Evolutionary conservation across 2,329 filamentous ascomycete genomes (phyloP).

Genomic region (Botrytis galanthina): DNA sequence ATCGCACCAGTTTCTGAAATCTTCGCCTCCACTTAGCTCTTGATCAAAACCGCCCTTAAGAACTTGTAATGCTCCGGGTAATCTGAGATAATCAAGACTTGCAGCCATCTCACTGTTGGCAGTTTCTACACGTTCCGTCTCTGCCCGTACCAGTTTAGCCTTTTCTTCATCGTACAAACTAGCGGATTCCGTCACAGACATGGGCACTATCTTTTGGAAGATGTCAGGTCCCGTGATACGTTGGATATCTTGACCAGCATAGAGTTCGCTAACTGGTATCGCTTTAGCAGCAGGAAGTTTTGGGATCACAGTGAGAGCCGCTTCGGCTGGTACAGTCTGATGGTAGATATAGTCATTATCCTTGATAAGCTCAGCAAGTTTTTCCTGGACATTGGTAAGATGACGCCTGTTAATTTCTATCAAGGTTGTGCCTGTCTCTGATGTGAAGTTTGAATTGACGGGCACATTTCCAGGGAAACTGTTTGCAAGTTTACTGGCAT

Average conservation of each 20-base stretch:
- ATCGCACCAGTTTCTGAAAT: constrained; percentile 91
- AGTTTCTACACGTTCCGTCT: constrained; percentile 88
- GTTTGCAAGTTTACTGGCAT: constrained; percentile 73
- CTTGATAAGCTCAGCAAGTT: constrained; percentile 71
- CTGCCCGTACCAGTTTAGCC: constrained; percentile 88
- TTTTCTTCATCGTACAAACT: constrained; percentile 99
- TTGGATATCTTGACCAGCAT: constrained; percentile 95
- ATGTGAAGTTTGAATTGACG: constrained; percentile 75
- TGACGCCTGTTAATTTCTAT: constrained; percentile 85
- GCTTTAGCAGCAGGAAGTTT: constrained; percentile 95
- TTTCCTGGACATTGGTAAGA: constrained; percentile 74
- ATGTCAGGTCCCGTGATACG: constrained; percentile 95
- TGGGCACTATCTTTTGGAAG: constrained; percentile 93
- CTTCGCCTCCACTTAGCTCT: constrained; percentile 81
- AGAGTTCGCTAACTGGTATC: constrained; percentile 93
- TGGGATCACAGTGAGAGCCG: constrained; percentile 74
- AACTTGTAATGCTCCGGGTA: constrained; percentile 85
- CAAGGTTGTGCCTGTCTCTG: constrained; percentile 72
- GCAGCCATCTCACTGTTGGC: constrained; percentile 96
- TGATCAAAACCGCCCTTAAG: constrained; percentile 91
- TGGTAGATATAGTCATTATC: constrained; percentile 99
- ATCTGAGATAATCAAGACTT: constrained; percentile 86
- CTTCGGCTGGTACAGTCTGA: constrained; percentile 83
- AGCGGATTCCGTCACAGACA: constrained; percentile 93
- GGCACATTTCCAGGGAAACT: constrained; percentile 79